Evolutionary conservation across 352 stramenopile genomes (phyloP).

Genomic region (Pythium coloratum): DNA sequence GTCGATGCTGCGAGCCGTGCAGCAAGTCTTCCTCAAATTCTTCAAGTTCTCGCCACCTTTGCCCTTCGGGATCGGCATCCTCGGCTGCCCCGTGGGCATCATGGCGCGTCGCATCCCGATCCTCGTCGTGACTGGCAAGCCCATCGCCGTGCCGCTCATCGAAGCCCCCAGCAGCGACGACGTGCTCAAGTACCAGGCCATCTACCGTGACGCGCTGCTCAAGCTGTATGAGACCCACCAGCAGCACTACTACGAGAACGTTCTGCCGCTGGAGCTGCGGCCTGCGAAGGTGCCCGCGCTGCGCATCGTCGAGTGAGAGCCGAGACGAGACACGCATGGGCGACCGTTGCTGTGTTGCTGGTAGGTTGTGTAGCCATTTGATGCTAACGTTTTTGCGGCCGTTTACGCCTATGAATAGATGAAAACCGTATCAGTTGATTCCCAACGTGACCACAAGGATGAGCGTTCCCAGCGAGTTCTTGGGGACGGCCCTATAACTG

Average conservation of each 20-base stretch:
- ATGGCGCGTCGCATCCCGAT: conserved; percentile 38
- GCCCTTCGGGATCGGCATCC: conserved; percentile 31
- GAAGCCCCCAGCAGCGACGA: conserved; percentile 38
- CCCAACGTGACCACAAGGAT: background rate
- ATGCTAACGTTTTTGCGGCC: background rate
- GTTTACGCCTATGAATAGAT: background rate
- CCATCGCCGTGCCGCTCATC: conserved; percentile 46
- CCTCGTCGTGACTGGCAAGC: conserved; percentile 41
- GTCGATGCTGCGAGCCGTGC: conserved; percentile 35
- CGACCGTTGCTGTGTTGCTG: too few relatives aligned
- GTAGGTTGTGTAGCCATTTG: conserved; percentile 6
- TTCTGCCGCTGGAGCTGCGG: conserved; percentile 34
- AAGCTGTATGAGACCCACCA: conserved; percentile 56
- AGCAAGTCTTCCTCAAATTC: conserved; percentile 36
- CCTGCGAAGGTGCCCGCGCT: conserved; percentile 27
- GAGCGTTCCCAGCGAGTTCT: background rate
- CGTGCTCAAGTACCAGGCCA: conserved; percentile 45
- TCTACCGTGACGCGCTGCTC: conserved; percentile 44
- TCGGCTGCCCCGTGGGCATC: conserved; percentile 33
- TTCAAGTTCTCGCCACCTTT: conserved; percentile 51
- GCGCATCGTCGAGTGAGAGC: conserved; percentile 33
- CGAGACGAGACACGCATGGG: too few relatives aligned
- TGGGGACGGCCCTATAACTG: background rate
- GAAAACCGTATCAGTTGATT: background rate
- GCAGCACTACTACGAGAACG: conserved; percentile 39